Base-by-base conservation (phyloP, 345 rosid genomes). In the Aquilaria malaccensis region DNA sequence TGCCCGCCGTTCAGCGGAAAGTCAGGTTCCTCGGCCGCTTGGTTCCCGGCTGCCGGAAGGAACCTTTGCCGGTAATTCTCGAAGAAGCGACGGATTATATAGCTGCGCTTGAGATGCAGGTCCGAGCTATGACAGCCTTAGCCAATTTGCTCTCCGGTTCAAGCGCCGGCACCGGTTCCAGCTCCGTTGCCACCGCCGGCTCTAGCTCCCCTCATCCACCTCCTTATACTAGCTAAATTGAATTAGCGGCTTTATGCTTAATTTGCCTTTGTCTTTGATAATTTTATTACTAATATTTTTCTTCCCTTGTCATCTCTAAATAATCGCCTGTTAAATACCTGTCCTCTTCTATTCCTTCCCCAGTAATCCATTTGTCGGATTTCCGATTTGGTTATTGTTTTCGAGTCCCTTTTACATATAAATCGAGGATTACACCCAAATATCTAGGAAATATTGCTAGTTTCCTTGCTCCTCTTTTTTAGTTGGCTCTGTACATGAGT, bases 31-130 rank as follows among this genome's bases (percentile, higher is more conserved):
- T 95, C n/a, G 89, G 99, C 65, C 83, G 92, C 70, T 68, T 95
- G 72, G 97, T 95, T 60, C 99, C 99, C 13, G 99, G 99, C 55
- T 95, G 99, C 89, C 82, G 94, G 61, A 91, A 88, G 69, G 88
- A 95, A 67, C 74, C 94, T 4, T 66, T 95, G 55, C 96, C 96
- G 9, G 88, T 95, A 59, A 84, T 95, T 61, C 83, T 95, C 37
- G 98, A 95, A 65, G 98, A 95, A 67, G 91, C 94, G 0, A 83
- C 95, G 0, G 99, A 95, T 81, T 95, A 95, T 59, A 95, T 95
- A 49, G 88, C 93, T 11, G 99, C 99, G 2, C 76, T 91, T 67
- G 93, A 95, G 96, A 95, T 95, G 99, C 98, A 95, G 72, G 83
- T 95, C 53, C 78, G 94, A 58, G 85, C 95, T 70, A 86, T 95